Base-by-base conservation (phyloP, 1,284 basidiomycete species). In the Apiotrichum domesticum region DNA sequence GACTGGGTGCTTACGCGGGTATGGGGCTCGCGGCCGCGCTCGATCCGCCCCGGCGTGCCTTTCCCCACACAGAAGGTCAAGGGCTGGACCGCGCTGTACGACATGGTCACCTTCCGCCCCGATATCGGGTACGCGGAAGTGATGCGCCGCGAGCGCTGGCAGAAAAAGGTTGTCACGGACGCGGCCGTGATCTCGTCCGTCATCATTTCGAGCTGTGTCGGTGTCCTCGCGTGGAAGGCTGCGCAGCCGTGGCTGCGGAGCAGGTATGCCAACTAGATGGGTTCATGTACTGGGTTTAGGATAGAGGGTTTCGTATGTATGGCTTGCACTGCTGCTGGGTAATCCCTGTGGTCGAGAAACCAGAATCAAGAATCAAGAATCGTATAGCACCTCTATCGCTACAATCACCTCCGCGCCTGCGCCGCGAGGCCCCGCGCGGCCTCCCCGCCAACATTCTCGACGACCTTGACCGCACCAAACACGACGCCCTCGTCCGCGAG, bases 41-140 rank as follows among this genome's bases (percentile, higher is more conserved):
- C 81, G 56, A 55, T 62, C 63, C 9, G 37, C 1, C 80, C 72
- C 4, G 62, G 63, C 43, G 60, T 65, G 15, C 69, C 71, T 8
- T 77, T 77, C 70, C 74, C 74, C 1, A 73, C 69, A n/a, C 62
- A 73, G 52, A 73, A 79, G 54, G 84, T 86, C 41, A 74, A 75
- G 57, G 88, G 88, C 39, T 98, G 95, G 95, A 82, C 90, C 56
- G 89, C 90, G 51, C 80, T 96, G 53, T 98, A 98, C 76, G 89
- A 89, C 37, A 95, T 98, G 92, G 88, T 96, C 63, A 97, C 95
- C 41, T 98, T 98, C 79, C 83, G 92, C 42, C 90, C 91, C 46
- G 94, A 97, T 74, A 84, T 97, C 63, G 87, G 86, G 68, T 98
- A 98, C 73, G 85, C 86, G 6, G 76, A 77, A 55, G 77, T 76